Evolutionary conservation across 768 basidiomycete genomes (phyloP), one percentile per base, ranked within the genome.

Genomic region (Naganishia friedmannii): DNA sequence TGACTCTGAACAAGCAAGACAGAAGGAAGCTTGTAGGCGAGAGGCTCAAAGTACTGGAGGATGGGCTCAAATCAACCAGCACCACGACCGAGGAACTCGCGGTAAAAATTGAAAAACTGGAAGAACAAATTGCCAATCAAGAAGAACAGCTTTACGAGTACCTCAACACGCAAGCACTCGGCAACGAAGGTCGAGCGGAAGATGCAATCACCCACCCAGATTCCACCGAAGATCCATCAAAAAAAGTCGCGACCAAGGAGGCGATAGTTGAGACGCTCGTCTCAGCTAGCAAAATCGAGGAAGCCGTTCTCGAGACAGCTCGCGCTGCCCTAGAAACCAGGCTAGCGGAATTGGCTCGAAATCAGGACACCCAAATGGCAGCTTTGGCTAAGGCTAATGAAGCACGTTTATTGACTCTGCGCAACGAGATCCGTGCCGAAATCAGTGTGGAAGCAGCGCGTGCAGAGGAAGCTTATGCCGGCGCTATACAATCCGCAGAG

Each of bases 91-190:
- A 63, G 7, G 60, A 63, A 63, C 60, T 63, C 15, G 37, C n/a
- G 7, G 3, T 19, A 8, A 63, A 63, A 42, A 23, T 63, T 3
- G 60, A 29, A 12, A 63, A 46, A 26, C 26, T 63, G 39, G 60
- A 63, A 46, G 60, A 63, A 21, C 60, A 63, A 29, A 34, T 63
- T 26, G 23, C 29, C 3, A 42, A 28, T 37, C 60, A 63, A 42
- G 60, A 63, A 63, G 60, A 45, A 45, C 60, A 63, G 15, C 39
- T 63, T 12, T 42, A 63, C 39, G 60, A 63, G 23, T 63, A 45
- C 21, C 60, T 63, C 39, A 42, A 63, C 26, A 42, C 60, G 26
- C 60, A 37, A 23, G 19, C 60, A 5, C 60, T 63, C 8, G 15
- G 28, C 17, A 45, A 12, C 12, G 54, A 42, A 15, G n/a, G 15